Percentiles rank a stretch among this genome's conserved stretches.
Conservation (phyloP, 352 stramenopile genomes). For the Pythium biforme region DNA sequence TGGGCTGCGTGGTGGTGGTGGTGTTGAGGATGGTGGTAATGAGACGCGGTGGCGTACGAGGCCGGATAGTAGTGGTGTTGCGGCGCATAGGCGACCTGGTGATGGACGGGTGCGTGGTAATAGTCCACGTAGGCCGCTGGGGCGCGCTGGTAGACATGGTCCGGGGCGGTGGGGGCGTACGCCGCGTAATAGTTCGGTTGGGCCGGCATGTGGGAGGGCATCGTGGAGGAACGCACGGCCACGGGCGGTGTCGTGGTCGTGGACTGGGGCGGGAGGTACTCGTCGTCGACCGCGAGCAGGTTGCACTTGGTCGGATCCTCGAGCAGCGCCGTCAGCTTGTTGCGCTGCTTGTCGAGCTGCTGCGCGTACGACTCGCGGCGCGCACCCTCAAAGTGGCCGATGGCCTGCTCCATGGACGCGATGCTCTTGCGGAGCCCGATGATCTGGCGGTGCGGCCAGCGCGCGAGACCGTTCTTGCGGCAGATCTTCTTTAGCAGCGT, state of each 20-base stretch:
- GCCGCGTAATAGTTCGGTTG: slow-evolving; percentile 6
- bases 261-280: slow-evolving; percentile 16
- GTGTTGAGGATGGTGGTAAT: background rate
- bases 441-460: slow-evolving; percentile 86
- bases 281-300: slow-evolving; percentile 36
- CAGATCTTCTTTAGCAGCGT: slow-evolving; percentile 88
- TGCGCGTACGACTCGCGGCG: slow-evolving; percentile 69
- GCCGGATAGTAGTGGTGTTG: background rate
- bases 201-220: background rate
- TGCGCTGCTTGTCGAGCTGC: slow-evolving; percentile 73
- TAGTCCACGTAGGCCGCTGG: slow-evolving; percentile 6
- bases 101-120: slow-evolving; percentile 12
- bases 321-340: slow-evolving; percentile 64
- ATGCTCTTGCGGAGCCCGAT: slow-evolving; percentile 87
- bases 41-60: slow-evolving; percentile 5
- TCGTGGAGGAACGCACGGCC: background rate
- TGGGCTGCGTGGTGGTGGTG: background rate
- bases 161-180: background rate
- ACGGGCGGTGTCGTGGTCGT: background rate
- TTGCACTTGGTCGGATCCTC: slow-evolving; percentile 61
- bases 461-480: slow-evolving; percentile 69
- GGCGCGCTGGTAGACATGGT: slow-evolving; percentile 10
- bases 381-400: slow-evolving; percentile 69
- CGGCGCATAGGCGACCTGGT: slow-evolving; percentile 4
- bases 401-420: slow-evolving; percentile 81